phyloP scores from a whole-genome alignment of 495 filamentous ascomycete genomes.

The Penicillium diatomitis region DNA sequence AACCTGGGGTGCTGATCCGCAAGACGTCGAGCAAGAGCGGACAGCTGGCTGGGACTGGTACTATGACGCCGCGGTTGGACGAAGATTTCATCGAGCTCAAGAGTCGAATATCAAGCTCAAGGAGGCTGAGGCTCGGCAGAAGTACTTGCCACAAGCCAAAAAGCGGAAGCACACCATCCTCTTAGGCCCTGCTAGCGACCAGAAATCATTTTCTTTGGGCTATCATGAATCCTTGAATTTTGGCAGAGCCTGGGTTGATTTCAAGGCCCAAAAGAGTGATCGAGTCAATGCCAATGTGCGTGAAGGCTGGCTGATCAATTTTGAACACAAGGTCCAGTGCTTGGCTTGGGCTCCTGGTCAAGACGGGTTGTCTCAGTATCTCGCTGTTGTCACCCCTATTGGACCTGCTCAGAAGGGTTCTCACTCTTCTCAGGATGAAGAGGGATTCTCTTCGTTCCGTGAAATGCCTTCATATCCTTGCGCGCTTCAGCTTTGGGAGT shows the following conservation, averaged over 20 bases:
- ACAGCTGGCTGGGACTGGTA: constrained; percentile 51
- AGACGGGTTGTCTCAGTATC: constrained; percentile 41
- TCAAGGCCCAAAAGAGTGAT: constrained; percentile 4
- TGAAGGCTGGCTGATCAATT: constrained; percentile 50
- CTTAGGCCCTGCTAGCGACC: constrained; percentile 41
- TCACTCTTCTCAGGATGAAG: constrained; percentile 1
- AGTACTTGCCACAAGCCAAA: constrained; percentile 33
- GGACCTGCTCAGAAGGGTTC: constrained; percentile 24
- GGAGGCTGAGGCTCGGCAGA: constrained; percentile 16
- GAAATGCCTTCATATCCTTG: constrained; percentile 37
- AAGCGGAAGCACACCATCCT: constrained; percentile 35
- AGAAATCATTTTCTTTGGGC: constrained; percentile 31
- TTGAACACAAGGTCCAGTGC: constrained; percentile 43
- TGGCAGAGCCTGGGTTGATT: constrained; percentile 33
- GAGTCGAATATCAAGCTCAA: constrained; percentile 14
- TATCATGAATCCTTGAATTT: constrained; percentile 34
- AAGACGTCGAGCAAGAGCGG: constrained; percentile 33
- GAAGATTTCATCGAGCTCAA: constrained; percentile 32
- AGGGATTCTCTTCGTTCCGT: constrained; percentile 36
- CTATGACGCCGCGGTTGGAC: constrained; percentile 27
- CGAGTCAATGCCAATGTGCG: constrained; percentile 14
- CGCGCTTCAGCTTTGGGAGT: constrained; percentile 52
- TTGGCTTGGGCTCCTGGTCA: constrained; percentile 52
- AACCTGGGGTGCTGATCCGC: constrained; percentile 29
- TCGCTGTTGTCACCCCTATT: constrained; percentile 40